phyloP scores from a whole-genome alignment of 306 rosid genomes.

The Pterocarpus macrocarpus region DNA sequence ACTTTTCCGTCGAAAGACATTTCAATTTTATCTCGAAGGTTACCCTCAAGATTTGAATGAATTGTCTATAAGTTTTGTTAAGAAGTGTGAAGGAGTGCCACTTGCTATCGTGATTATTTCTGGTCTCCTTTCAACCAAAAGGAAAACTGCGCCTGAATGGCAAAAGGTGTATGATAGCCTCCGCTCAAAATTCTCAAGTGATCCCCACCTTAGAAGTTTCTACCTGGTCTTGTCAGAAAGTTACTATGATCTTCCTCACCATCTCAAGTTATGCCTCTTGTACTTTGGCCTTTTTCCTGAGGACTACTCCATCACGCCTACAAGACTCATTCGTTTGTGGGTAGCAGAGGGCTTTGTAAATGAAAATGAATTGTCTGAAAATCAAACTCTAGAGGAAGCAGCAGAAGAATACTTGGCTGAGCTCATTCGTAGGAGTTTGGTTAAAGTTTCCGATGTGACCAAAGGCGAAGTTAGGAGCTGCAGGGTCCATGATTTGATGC shows the following conservation, averaged over 20 bases:
- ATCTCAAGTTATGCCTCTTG: neutral
- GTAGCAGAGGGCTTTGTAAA: constrained; percentile 33
- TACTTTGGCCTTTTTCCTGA: constrained; percentile 10
- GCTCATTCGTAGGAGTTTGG: neutral
- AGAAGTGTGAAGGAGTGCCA: constrained; percentile 40
- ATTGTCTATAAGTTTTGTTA: neutral
- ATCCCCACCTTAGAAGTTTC: constrained; percentile 17
- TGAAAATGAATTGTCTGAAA: neutral
- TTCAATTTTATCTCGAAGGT: neutral
- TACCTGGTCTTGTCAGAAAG: neutral
- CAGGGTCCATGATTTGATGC: constrained; percentile 13
- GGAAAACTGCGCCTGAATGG: constrained; percentile 26
- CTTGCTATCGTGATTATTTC: neutral
- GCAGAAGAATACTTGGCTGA: constrained; percentile 23
- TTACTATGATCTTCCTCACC: constrained; percentile 32
- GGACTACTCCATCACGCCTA: neutral
- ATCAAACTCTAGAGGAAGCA: neutral
- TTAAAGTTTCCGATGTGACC: neutral
- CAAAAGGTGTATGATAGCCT: constrained; percentile 16
- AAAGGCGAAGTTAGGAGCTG: neutral
- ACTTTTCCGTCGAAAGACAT: neutral
- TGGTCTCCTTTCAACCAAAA: constrained; percentile 21
- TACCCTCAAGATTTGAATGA: neutral
- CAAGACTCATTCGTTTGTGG: constrained; percentile 20
- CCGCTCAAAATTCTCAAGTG: neutral